Evolutionary conservation across 2,329 filamentous ascomycete species (phyloP), one percentile per base, ranked within the genome.

Genomic region (Sphaerulina vaccinii): DNA sequence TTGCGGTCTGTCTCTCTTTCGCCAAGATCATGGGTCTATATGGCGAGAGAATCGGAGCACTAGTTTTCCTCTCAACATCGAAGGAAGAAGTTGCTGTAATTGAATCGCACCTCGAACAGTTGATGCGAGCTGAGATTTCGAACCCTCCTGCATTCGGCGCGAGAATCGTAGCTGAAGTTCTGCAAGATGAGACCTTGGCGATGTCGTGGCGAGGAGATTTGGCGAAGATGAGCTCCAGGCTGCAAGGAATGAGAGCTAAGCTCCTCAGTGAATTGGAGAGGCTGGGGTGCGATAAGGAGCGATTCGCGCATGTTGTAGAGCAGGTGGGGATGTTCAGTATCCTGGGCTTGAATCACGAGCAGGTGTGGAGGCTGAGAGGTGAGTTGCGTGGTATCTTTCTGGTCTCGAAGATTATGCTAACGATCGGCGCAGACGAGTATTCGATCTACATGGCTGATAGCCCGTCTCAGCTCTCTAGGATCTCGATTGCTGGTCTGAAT

Each of bases 1-100:
- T 93, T 70, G 85, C 84, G 68, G 84, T 97, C 57, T 86, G 87
- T 67, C 91, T 96, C 79, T 93, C 87, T 48, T 97, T 96, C 73
- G 92, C 92, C 71, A 96, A 96, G 86, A 99, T 97, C 82, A 97
- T 99, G 92, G 92, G 92, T 77, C 88, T 99, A 57, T 97, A 99
- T 71, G 93, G 92, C 70, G 92, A 97, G 81, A 91, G 92, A 76
- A 89, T 95, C 55, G 92, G 92, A 69, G 90, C 91, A 62, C 96
- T 97, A 82, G 95, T 90, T 64, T 80, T 97, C 62, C 86, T 96
- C 65, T 88, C 86, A 70, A 85, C 85, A 63, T 85, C 87, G 36
- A 80, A 84, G 59, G 90, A 90, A 62, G 91, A 96, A 82, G 91
- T 89, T 82, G 91, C 91, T 80, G 88, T 89, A 59, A 83, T 97